Percentiles rank a stretch among this genome's conserved stretches.
phyloP scores from a whole-genome alignment of 164 flowering plant genomes.

The Chimonanthus salicifolius region DNA sequence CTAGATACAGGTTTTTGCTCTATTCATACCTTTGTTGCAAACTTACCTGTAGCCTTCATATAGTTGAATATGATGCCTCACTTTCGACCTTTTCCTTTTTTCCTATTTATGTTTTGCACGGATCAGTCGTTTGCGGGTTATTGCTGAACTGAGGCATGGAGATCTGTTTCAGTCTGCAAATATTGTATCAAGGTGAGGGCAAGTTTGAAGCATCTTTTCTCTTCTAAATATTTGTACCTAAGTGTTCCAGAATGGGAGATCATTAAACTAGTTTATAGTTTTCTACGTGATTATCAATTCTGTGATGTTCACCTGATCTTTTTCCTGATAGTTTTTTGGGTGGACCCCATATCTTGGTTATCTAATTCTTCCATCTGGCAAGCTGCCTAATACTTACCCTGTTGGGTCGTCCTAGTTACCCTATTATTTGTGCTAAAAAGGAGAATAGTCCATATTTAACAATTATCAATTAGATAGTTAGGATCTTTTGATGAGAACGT shows the following conservation, averaged over 20 bases:
- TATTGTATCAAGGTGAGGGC: conserved; percentile 83
- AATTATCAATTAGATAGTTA: no score
- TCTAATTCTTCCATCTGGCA: no score
- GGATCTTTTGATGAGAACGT: no score
- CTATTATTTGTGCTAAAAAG: no score
- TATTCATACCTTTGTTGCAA: neutral
- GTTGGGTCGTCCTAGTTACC: no score
- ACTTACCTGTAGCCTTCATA: neutral
- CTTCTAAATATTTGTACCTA: neutral
- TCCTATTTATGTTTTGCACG: neutral
- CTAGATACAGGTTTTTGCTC: conserved; percentile 66
- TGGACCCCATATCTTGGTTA: no score
- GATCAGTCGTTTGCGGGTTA: conserved; percentile 81
- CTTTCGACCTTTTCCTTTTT: neutral
- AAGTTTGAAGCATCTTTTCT: neutral
- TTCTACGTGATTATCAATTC: no score
- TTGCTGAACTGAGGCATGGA: conserved; percentile 88
- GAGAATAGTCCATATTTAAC: no score
- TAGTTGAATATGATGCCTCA: neutral
- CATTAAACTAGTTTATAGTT: no score
- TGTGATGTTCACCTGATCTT: no score
- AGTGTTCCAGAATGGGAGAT: neutral
- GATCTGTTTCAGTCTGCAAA: conserved; percentile 92
- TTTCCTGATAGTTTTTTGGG: no score
- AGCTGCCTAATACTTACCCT: no score